Base-by-base conservation (phyloP, 768 basidiomycete genomes). In the Phanerodontia chrysosporium region DNA sequence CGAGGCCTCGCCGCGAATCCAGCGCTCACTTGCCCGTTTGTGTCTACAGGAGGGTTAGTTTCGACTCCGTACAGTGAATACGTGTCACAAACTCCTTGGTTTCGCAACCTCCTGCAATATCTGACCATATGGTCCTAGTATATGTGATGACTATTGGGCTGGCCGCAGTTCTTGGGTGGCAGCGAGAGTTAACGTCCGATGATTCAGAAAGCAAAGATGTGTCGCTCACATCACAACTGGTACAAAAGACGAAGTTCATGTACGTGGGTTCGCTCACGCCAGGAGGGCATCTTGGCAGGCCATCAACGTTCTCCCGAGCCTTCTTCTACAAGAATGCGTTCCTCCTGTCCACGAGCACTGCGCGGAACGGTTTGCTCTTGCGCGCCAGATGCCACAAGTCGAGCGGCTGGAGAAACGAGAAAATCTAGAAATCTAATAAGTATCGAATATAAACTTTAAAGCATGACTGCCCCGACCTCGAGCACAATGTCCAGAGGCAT, bases 161-260 rank as follows among this genome's bases (percentile, higher is more conserved):
- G 45, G 13, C 27, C 16, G 25, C 55, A 56, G 3, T 28, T 22
- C 55, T 56, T 18, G 54, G 7, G 5, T 4, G 45, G 4, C 22
- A 22, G 16, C 22, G 13, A 7, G 5, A 21, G 35, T 35, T 14
- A 35, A 10, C 18, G 10, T 22, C 39, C 18, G 7, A 45, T 45
- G n/a, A 45, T 45, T 6, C 45, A 7, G 14, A 10, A 5, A 48
- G 8, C 24, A 18, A 6, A 24, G 24, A 9, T 22, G 12, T 24
- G 32, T 6, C 32, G 21, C 58, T 32, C 29, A 72, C 73, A 58
- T 74, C 70, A 61, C 74, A 76, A 46, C 66, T 62, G 12, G 63
- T 48, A 28, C 70, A 67, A 51, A 74, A 73, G 10, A 66, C 59
- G 3, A 76, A 60, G 39, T 66, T 67, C 2, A 62, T 64, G 64